Percentiles rank a stretch among this genome's conserved stretches.
These are phyloP conservation scores for Ruellia speciosa DNA, from an alignment of 305 asterid species.

Conservation along the genomic window DNA sequence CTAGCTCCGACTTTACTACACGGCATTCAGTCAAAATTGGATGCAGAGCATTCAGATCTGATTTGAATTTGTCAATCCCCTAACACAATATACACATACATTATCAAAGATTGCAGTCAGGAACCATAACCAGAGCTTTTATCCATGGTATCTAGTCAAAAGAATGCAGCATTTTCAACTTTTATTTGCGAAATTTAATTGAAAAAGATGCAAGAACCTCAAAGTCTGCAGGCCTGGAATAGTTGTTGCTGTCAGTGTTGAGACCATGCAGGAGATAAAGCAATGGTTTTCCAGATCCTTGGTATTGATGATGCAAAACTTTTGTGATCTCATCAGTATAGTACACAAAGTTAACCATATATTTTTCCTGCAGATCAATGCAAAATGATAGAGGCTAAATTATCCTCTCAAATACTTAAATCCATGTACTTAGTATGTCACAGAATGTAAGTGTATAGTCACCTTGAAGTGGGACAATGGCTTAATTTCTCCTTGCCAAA, in stretches of 20 bases:
- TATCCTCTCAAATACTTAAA: slow-evolving; percentile 12
- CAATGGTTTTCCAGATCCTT: slow-evolving; percentile 61
- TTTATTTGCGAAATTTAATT: slow-evolving; percentile 14
- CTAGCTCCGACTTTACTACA: slow-evolving; percentile 62
- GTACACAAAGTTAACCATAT: slow-evolving; percentile 50
- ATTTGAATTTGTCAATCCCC: slow-evolving; percentile 74
- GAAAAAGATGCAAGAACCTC: slow-evolving; percentile 44
- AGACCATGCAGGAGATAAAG: slow-evolving; percentile 85
- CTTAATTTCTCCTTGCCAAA: slow-evolving; percentile 93
- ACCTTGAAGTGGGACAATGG: slow-evolving; percentile 73
- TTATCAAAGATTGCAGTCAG: neutral
- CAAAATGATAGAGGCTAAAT: slow-evolving; percentile 17
- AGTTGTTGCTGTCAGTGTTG: slow-evolving; percentile 79
- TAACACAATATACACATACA: slow-evolving; percentile 20
- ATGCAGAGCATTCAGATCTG: slow-evolving; percentile 63
- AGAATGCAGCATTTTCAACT: slow-evolving; percentile 9
- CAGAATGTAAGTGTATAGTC: slow-evolving; percentile 10
- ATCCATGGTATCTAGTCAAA: neutral
- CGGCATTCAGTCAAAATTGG: slow-evolving; percentile 93
- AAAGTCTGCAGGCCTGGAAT: slow-evolving; percentile 73
- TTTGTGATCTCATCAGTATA: slow-evolving; percentile 67
- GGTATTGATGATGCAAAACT: slow-evolving; percentile 49
- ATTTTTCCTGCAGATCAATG: slow-evolving; percentile 52
- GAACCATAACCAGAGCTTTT: neutral
- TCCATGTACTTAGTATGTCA: slow-evolving; percentile 6